Conservation (phyloP, 306 rosid genomes). For the Lathyrus tuberosus region DNA sequence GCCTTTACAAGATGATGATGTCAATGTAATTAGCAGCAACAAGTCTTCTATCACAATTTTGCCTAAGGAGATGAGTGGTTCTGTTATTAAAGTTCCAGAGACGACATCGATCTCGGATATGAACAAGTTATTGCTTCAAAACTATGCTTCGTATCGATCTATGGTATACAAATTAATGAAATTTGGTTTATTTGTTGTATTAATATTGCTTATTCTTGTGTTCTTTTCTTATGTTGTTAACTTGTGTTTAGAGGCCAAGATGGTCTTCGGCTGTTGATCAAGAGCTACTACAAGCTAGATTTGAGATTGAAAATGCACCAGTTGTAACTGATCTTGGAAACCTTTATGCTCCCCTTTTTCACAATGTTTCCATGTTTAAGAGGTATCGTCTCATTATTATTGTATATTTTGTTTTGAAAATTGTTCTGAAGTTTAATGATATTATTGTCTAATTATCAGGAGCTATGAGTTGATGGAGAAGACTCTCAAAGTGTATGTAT, state of each 20-base stretch:
- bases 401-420: too few relatives aligned
- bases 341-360: slow-evolving; percentile 74
- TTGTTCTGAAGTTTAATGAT: too few relatives aligned
- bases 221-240: slow-evolving; percentile 36
- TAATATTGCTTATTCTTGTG: slow-evolving; percentile 1
- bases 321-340: slow-evolving; percentile 47
- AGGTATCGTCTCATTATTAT: slow-evolving; percentile 47
- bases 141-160: slow-evolving; percentile 49
- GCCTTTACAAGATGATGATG: slow-evolving; percentile 38
- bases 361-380: slow-evolving; percentile 76
- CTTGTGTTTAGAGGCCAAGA: slow-evolving; percentile 60
- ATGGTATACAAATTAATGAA: slow-evolving; percentile 52
- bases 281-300: slow-evolving; percentile 57
- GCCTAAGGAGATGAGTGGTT: slow-evolving; percentile 45
- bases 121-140: slow-evolving; percentile 58
- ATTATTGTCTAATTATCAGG: slow-evolving; percentile 46
- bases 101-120: slow-evolving; percentile 67
- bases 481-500: slow-evolving; percentile 75
- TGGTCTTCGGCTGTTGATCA: slow-evolving; percentile 72
- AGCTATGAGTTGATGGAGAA: slow-evolving; percentile 94
- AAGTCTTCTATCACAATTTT: slow-evolving; percentile 38
- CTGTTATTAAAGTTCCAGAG: slow-evolving; percentile 43
- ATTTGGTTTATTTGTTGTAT: slow-evolving; percentile 2
- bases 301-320: slow-evolving; percentile 79
- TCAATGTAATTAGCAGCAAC: slow-evolving; percentile 10